Conservation (phyloP, 202 grass and related monocot genomes). For the Saccharum hybrid region DNA sequence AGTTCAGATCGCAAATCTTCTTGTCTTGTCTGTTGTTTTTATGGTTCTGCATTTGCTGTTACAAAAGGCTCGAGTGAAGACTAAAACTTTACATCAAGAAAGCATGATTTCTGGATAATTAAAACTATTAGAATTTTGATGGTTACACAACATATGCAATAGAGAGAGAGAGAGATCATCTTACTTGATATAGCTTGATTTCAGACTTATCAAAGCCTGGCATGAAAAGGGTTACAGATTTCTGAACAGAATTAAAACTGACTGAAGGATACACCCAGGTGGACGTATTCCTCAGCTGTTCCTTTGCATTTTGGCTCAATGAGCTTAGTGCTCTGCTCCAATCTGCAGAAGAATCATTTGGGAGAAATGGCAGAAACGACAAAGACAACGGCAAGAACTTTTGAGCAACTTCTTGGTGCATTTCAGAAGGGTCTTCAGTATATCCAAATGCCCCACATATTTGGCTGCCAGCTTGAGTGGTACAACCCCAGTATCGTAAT, state of each 20-base stretch:
- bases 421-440: slow-evolving; percentile 55
- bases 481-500: slow-evolving; percentile 90
- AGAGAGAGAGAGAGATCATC: background rate
- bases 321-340: slow-evolving; percentile 49
- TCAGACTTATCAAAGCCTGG: slow-evolving; percentile 94
- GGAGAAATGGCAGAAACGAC: slow-evolving; percentile 60
- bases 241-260: slow-evolving; percentile 74
- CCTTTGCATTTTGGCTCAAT: slow-evolving; percentile 59
- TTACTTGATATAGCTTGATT: slow-evolving; percentile 90
- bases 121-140: background rate
- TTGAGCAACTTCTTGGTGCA: slow-evolving; percentile 51
- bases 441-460: slow-evolving; percentile 86
- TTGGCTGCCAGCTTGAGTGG: slow-evolving; percentile 80
- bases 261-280: slow-evolving; percentile 55
- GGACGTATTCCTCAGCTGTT: slow-evolving; percentile 50
- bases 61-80: background rate
- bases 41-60: too few species aligned
- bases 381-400: slow-evolving; percentile 77
- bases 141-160: background rate
- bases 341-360: slow-evolving; percentile 48
- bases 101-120: slow-evolving; percentile 12
- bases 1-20: background rate
- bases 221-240: slow-evolving; percentile 80
- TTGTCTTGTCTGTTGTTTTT: background rate
- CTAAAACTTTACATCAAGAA: background rate